A percentile compares a stretch with the other conserved stretches of the same genome.
phyloP scores from a whole-genome alignment of 306 rosid genomes.

The Fragaria ananassa region DNA sequence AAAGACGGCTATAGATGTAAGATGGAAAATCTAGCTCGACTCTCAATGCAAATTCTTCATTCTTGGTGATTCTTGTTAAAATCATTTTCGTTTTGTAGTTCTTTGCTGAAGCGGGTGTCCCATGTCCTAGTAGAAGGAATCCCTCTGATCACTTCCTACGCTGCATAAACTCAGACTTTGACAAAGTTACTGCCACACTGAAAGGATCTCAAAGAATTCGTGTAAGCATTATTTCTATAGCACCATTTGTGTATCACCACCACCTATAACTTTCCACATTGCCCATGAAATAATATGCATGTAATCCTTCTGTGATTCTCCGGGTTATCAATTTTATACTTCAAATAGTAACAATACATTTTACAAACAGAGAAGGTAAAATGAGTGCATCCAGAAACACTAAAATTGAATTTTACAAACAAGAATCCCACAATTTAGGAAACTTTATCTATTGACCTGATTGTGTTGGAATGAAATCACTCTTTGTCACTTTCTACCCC shows the following conservation, averaged over 20 bases:
- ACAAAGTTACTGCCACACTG: constrained; percentile 67
- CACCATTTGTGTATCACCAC: neutral
- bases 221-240: constrained; percentile 35
- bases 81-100: constrained; percentile 34
- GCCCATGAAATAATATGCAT: neutral
- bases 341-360: neutral
- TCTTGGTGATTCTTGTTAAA: constrained; percentile 10
- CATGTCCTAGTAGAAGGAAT: constrained; percentile 75
- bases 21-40: neutral
- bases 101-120: constrained; percentile 82
- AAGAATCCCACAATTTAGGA: neutral
- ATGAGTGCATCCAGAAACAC: neutral
- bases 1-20: constrained; percentile 67
- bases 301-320: neutral
- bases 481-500: neutral
- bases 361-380: neutral
- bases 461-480: neutral
- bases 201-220: constrained; percentile 76
- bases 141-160: constrained; percentile 89
- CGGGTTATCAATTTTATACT: neutral
- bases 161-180: constrained; percentile 80
- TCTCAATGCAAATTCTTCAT: neutral
- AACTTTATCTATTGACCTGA: neutral
- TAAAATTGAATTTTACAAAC: neutral
- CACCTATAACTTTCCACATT: neutral